Evolutionary conservation across 129 eudicot genomes (phyloP).

Genomic region (Chrysanthemum makinoi): DNA sequence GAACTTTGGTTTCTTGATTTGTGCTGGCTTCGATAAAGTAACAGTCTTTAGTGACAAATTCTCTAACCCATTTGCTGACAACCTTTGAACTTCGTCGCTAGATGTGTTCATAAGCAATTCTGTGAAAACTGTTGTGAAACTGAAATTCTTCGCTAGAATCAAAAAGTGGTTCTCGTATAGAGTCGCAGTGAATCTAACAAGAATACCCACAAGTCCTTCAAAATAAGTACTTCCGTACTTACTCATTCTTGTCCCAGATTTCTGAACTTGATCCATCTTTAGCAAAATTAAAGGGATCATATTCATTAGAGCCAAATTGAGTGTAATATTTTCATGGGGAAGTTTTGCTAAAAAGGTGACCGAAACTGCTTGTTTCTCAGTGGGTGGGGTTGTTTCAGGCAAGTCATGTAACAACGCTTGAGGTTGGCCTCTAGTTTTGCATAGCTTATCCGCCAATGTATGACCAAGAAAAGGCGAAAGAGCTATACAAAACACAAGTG

Average conservation of each 20-base stretch:
- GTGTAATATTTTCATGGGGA: slow-evolving; percentile 68
- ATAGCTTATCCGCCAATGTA: slow-evolving; percentile 48
- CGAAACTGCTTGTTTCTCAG: slow-evolving; percentile 62
- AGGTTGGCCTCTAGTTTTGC: slow-evolving; percentile 68
- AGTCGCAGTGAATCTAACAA: slow-evolving; percentile 65
- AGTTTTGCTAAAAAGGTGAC: slow-evolving; percentile 61
- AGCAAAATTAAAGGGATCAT: slow-evolving; percentile 38
- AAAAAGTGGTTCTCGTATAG: slow-evolving; percentile 56
- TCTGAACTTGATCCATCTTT: slow-evolving; percentile 39
- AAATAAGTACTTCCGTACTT: slow-evolving; percentile 49
- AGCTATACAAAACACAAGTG: slow-evolving; percentile 42
- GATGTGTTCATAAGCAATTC: slow-evolving; percentile 50
- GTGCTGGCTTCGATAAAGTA: slow-evolving; percentile 52
- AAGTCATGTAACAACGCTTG: slow-evolving; percentile 50
- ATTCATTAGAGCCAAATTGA: slow-evolving; percentile 49
- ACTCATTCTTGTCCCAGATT: slow-evolving; percentile 48
- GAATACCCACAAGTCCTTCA: slow-evolving; percentile 72
- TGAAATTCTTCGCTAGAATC: slow-evolving; percentile 40
- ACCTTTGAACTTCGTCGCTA: slow-evolving; percentile 59
- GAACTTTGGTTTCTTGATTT: slow-evolving; percentile 34
- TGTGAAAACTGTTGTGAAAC: slow-evolving; percentile 51
- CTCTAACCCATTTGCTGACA: slow-evolving; percentile 61
- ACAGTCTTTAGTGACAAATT: slow-evolving; percentile 58
- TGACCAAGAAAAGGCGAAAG: slow-evolving; percentile 61
- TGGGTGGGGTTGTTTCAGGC: slow-evolving; percentile 31